Evolutionary conservation across 169 alveolate genomes (phyloP), one percentile per base, ranked within the genome.

Genomic region (Babesia bovis): DNA sequence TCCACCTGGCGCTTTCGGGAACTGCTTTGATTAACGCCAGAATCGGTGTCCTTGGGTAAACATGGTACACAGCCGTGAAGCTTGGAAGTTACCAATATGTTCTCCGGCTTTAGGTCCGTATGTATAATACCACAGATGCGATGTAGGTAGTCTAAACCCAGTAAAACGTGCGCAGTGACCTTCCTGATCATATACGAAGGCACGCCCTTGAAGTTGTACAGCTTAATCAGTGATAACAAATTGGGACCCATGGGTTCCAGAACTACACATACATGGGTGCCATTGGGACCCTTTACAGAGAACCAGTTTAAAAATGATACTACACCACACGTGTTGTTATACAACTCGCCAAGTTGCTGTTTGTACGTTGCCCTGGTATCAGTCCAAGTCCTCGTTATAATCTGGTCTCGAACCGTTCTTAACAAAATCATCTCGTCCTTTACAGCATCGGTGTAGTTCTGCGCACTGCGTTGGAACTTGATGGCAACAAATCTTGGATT

Each of bases 101-200:
- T 98, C 85, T 98, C 99, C 25, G 99, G 99, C 86, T 98, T 98
- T 70, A 98, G 90, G 89, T 98, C 99, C 13, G 99, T 98, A 85
- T 98, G 99, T 72, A 98, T 98, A 53, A 98, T 95, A 65, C 96
- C 94, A 66, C 98, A 95, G 61, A 93, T 93, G 44, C 97, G 93
- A 74, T 95, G 99, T 53, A 98, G 91, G 84, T 95, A 97, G 84
- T 97, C 99, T 45, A 98, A 84, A 15, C 99, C 99, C 60, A 97
- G 90, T 59, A 98, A 84, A 15, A 97, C 95, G 78, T 98, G 98
- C 32, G 96, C 92, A 19, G 99, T 96, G 42, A 98, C 93, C 90
- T 92, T 95, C 66, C 98, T 87, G 36, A 95, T 97, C 60, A 96
- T 86, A 47, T 90, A 95, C 58, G 97, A 56, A 19, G 99, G 99